phyloP scores from a whole-genome alignment of 345 rosid species.

The Acer saccharum region DNA sequence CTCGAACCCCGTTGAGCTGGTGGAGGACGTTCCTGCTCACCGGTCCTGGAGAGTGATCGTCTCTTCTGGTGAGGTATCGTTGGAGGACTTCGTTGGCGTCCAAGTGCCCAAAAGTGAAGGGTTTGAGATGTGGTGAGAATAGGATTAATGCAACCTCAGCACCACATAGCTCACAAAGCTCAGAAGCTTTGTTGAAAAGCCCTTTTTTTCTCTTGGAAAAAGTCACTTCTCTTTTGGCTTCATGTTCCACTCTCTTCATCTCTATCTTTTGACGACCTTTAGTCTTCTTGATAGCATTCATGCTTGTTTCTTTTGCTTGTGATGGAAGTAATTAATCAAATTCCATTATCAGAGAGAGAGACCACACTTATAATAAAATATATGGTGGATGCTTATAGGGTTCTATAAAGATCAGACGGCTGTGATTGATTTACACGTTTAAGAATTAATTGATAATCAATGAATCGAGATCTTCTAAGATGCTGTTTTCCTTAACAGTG shows the following conservation, averaged over 20 bases:
- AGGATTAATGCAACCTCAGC: conserved; percentile 40
- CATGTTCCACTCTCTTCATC: conserved; percentile 24
- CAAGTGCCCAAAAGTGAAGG: conserved; percentile 33
- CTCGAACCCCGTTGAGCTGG: background rate
- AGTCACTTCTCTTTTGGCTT: conserved; percentile 33
- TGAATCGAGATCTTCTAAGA: no score
- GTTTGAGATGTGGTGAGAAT: conserved; percentile 30
- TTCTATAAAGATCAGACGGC: background rate
- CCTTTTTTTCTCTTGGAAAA: conserved; percentile 50
- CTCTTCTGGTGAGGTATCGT: background rate
- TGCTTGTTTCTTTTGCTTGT: no score
- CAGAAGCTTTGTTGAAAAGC: conserved; percentile 45
- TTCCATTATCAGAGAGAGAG: background rate
- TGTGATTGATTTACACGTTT: no score
- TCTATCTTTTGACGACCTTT: conserved; percentile 24
- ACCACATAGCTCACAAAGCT: conserved; percentile 38
- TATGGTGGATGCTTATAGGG: background rate
- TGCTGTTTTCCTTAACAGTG: no score
- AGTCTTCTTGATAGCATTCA: background rate
- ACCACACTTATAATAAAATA: background rate
- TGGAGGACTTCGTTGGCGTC: conserved; percentile 28
- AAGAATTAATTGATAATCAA: no score
- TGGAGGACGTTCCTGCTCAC: background rate
- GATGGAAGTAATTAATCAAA: background rate
- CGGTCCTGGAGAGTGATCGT: no score